Evolutionary conservation across 1,284 basidiomycete genomes (phyloP).

Genomic region (Ustilago trichophora): DNA sequence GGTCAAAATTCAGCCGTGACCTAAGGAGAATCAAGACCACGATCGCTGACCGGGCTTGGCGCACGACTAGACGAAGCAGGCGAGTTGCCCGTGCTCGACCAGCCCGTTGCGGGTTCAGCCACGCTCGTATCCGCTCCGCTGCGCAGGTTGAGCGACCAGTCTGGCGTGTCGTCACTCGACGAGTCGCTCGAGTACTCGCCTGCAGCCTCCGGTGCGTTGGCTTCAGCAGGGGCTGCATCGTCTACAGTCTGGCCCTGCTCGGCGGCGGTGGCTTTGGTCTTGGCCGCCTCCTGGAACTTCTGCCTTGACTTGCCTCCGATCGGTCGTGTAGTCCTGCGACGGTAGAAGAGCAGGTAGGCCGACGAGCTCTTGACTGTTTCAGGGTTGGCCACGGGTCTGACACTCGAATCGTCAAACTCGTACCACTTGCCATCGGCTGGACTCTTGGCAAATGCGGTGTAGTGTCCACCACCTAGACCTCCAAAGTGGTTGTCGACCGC

Average conservation of each 20-base stretch:
- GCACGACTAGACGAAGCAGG: conserved; percentile 29
- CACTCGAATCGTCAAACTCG: conserved; percentile 86
- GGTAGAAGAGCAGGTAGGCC: conserved; percentile 95
- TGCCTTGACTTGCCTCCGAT: conserved; percentile 84
- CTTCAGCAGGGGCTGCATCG: too few relatives aligned
- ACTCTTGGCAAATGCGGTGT: conserved; percentile 92
- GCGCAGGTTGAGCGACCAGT: conserved; percentile 37
- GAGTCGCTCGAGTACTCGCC: conserved; percentile 27
- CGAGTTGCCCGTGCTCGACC: conserved; percentile 38
- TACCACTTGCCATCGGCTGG: conserved; percentile 88
- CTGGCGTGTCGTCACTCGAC: conserved; percentile 31
- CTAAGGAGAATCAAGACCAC: conserved; percentile 16
- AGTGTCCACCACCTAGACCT: conserved; percentile 95
- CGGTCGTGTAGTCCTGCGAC: conserved; percentile 79
- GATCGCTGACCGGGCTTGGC: conserved; percentile 21
- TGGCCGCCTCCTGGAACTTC: conserved; percentile 67
- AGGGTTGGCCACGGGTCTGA: conserved; percentile 51
- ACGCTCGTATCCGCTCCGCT: conserved; percentile 3
- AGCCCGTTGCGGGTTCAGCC: conserved; percentile 21
- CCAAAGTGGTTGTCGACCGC: conserved; percentile 95
- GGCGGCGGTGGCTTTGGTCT: conserved; percentile 13
- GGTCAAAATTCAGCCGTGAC: not conserved
- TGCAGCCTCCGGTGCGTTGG: not conserved
- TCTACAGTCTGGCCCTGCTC: too few relatives aligned
- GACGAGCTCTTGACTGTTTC: conserved; percentile 76